These are phyloP conservation scores for Penicillium thymicola DNA, from an alignment of 2,329 filamentous ascomycete genomes.

Conservation along the genomic window DNA sequence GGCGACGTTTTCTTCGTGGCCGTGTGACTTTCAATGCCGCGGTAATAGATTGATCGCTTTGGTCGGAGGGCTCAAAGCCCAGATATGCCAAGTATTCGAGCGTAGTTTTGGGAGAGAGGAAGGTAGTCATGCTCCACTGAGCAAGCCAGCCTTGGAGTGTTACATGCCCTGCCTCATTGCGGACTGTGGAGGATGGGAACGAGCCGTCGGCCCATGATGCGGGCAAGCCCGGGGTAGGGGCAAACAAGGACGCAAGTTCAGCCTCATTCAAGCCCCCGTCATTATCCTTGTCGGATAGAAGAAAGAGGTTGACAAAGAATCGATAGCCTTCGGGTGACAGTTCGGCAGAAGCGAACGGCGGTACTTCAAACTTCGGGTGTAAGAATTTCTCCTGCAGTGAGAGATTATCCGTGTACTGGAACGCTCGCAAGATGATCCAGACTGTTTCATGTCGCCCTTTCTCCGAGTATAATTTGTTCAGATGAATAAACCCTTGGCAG, in stretches of 20 bases:
- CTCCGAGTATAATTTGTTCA: slow-evolving; percentile 95
- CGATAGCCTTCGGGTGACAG: slow-evolving; percentile 91
- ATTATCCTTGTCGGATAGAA: slow-evolving; percentile 95
- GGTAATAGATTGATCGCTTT: slow-evolving; percentile 70
- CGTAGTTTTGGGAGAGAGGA: slow-evolving; percentile 90
- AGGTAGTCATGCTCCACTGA: slow-evolving; percentile 99
- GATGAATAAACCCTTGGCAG: slow-evolving; percentile 74
- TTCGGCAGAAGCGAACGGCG: slow-evolving; percentile 87
- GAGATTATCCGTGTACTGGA: slow-evolving; percentile 93
- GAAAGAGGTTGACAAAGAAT: slow-evolving; percentile 94
- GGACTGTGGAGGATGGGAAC: slow-evolving; percentile 90
- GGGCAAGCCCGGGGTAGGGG: slow-evolving; percentile 86
- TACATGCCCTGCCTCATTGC: slow-evolving; percentile 91
- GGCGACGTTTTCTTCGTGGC: slow-evolving; percentile 76
- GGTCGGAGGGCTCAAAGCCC: slow-evolving; percentile 78
- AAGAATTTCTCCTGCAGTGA: slow-evolving; percentile 88
- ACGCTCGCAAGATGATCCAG: slow-evolving; percentile 93
- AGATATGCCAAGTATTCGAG: slow-evolving; percentile 94
- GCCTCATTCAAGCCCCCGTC: slow-evolving; percentile 87
- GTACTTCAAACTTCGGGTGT: slow-evolving; percentile 90
- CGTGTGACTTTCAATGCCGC: slow-evolving; percentile 90
- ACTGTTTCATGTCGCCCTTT: slow-evolving; percentile 98
- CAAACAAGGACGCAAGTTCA: slow-evolving; percentile 82
- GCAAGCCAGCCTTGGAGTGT: slow-evolving; percentile 97
- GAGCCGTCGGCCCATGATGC: slow-evolving; percentile 81